phyloP scores from a whole-genome alignment of 2,329 filamentous ascomycete genomes.

The Leptographium galeiforme region DNA sequence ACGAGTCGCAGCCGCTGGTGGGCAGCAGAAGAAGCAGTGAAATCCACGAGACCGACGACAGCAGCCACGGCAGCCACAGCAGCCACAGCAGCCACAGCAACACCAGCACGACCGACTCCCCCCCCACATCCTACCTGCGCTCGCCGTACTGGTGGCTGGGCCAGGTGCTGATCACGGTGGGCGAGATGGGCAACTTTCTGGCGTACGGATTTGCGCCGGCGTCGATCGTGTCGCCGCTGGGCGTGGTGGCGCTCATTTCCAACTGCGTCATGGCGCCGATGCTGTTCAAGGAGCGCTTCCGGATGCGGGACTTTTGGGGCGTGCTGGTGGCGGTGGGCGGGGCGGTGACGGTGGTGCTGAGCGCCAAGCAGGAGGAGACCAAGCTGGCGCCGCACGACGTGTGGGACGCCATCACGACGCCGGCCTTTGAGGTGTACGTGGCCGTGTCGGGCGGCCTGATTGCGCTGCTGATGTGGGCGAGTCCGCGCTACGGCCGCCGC shows the following conservation, averaged over 20 bases:
- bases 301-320: conserved; percentile 71
- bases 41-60: conserved; percentile 14
- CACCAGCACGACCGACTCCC: conserved; percentile 5
- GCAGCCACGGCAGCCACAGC: background rate
- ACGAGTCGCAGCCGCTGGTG: conserved; percentile 38
- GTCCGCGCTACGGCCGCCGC: conserved; percentile 68
- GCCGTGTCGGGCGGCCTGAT: conserved; percentile 65
- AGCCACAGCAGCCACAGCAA: background rate
- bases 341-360: conserved; percentile 84
- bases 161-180: conserved; percentile 81
- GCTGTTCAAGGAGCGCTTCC: conserved; percentile 83
- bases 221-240: conserved; percentile 90
- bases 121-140: conserved; percentile 55
- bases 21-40: conserved; percentile 33
- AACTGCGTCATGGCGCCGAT: conserved; percentile 95
- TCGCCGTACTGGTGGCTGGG: conserved; percentile 96
- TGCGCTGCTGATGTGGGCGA: conserved; percentile 63
- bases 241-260: conserved; percentile 90
- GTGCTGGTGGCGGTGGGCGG: conserved; percentile 78
- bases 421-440: conserved; percentile 86
- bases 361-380: conserved; percentile 76
- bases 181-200: conserved; percentile 91
- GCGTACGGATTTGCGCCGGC: conserved; percentile 96
- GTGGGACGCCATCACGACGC: conserved; percentile 73
- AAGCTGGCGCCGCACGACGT: conserved; percentile 86